Base-by-base conservation (phyloP, 352 stramenopile genomes). In the Phytopythium helicoides region DNA sequence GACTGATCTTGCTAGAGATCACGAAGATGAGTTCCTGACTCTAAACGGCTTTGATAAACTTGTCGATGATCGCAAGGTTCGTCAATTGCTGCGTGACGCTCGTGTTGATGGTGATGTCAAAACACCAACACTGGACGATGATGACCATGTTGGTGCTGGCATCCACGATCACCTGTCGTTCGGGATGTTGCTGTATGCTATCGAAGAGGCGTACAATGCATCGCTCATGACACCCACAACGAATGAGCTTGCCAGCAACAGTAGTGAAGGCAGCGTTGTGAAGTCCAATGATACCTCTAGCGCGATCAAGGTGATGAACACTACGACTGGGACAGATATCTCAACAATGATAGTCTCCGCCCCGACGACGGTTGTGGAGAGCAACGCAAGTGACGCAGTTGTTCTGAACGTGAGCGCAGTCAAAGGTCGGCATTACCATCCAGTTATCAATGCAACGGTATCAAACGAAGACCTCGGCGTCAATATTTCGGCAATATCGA, bases 91-190 rank as follows among this genome's bases (percentile, higher is more conserved):
- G 28, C 79, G 86, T 21, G 76, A 87, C 16, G 62, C 60, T 8
- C 71, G 62, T 14, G 56, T 73, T 9, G 77, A 86, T 55, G 41
- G 41, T 10, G 41, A 48, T 26, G 41, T 48, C 22, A 48, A 48
- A 26, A 18, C 41, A 22, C 23, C 23, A 15, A 36, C 41, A 10
- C 41, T 22, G 41, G 41, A 84, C 84, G 47, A 74, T 53, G 76
- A 87, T 26, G 80, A 90, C 28, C 74, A 83, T 41, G 85, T 86
- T 35, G 81, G 66, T 1, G 87, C 74, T 70, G 80, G 76, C 5
- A 84, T 87, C 56, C 80, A 90, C 49, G 80, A 90, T 56, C 62
- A 87, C 25, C 53, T 87, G 50, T 86, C 73, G 34, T 89, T 87
- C 25, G 76, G 87, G 25, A 87, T 89, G 76, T 59, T 87, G 15